These are phyloP conservation scores for Podaxis sp. DNA, from an alignment of 768 basidiomycete genomes.

Conservation along the genomic window DNA sequence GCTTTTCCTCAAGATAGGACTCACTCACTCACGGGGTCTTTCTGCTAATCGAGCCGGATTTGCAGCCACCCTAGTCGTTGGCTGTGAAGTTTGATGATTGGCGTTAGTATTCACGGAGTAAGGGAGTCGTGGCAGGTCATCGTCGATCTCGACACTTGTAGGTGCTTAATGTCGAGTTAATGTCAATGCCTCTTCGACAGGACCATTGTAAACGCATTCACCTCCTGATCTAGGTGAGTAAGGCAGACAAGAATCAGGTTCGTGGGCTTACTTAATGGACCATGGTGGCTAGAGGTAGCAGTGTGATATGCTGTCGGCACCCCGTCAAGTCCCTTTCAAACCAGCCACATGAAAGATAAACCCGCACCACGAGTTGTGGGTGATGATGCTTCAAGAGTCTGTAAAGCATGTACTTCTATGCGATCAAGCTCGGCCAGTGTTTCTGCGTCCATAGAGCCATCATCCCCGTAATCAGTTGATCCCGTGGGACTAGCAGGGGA, in stretches of 20 bases:
- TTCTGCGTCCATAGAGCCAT: constrained; percentile 29
- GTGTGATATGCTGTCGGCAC: neutral
- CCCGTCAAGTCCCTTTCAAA: neutral
- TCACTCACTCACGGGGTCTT: neutral
- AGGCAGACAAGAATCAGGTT: neutral
- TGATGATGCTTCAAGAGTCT: constrained; percentile 5
- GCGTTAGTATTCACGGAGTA: neutral
- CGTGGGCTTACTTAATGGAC: neutral
- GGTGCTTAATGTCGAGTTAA: neutral
- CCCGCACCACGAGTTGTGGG: constrained; percentile 10
- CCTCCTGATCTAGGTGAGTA: constrained; percentile 7
- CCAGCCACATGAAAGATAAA: constrained; percentile 1
- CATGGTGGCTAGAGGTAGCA: neutral
- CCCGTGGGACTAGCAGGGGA: constrained; percentile 17
- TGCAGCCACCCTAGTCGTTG: neutral
- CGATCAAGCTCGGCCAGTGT: constrained; percentile 46
- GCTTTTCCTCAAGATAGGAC: neutral
- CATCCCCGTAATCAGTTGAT: constrained; percentile 27
- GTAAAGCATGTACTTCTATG: constrained; percentile 38
- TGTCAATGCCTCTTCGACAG: neutral
- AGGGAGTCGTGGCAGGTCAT: neutral
- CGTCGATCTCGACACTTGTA: neutral
- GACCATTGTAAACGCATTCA: neutral
- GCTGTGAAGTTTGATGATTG: neutral
- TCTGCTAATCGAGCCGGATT: neutral